phyloP scores from a whole-genome alignment of 2,329 filamentous ascomycete genomes.

The Trichophyton simii region DNA sequence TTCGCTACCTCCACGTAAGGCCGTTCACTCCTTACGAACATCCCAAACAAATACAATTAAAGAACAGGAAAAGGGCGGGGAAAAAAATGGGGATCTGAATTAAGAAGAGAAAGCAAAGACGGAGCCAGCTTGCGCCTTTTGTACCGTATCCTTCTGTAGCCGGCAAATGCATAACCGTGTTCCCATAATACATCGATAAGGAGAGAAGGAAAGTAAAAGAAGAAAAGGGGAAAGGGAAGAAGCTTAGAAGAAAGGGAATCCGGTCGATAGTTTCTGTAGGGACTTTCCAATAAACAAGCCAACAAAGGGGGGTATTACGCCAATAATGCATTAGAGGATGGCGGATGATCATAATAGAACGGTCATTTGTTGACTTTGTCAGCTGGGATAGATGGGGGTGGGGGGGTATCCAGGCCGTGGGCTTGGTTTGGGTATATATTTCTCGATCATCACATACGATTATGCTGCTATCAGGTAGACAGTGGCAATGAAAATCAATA shows the following conservation, averaged over 20 bases:
- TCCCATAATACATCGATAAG: slow-evolving; percentile 2
- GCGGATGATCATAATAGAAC: neutral
- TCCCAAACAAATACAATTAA: neutral
- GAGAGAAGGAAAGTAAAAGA: neutral
- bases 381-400: neutral
- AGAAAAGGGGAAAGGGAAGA: neutral
- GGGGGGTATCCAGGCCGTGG: neutral
- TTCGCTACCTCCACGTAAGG: neutral
- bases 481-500: neutral
- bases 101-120: neutral
- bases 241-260: neutral
- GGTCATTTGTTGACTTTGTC: neutral
- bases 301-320: neutral
- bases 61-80: neutral
- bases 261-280: neutral
- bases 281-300: neutral
- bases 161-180: slow-evolving; percentile 1
- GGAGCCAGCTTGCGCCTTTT: slow-evolving; percentile 1
- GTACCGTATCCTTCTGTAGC: neutral
- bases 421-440: neutral
- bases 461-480: neutral
- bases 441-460: neutral
- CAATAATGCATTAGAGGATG: neutral
- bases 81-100: neutral
- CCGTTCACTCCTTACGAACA: neutral